These are phyloP conservation scores for Jaltomata sinuosa DNA, from an alignment of 257 asterid genomes.

Conservation along the genomic window DNA sequence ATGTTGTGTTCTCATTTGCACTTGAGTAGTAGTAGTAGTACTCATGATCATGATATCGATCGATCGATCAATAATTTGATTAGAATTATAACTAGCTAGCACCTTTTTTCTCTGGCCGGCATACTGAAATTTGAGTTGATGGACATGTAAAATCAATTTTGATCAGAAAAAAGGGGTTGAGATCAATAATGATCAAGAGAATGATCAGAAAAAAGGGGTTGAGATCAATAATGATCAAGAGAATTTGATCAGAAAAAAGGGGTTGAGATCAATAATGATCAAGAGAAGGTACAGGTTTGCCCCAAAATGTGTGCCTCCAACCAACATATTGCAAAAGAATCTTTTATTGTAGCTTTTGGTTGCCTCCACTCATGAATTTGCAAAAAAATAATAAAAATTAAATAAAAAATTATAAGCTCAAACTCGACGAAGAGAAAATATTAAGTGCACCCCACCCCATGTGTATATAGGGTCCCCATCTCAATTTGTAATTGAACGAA, in stretches of 20 bases:
- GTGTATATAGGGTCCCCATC: slow-evolving; percentile 90
- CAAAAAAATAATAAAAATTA: no score
- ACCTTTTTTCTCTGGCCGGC: background rate
- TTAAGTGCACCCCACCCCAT: slow-evolving; percentile 65
- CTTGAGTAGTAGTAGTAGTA: background rate
- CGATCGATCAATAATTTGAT: background rate
- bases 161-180: background rate
- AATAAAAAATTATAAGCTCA: background rate
- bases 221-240: background rate
- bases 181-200: background rate
- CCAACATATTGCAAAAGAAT: slow-evolving; percentile 76
- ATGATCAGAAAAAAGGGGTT: background rate
- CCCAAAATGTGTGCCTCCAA: slow-evolving; percentile 63
- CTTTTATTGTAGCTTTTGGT: slow-evolving; percentile 36
- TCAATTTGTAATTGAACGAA: slow-evolving; percentile 12
- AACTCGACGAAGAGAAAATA: background rate
- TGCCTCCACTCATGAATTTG: slow-evolving; percentile 45
- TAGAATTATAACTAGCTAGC: background rate
- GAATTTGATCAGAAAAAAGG: background rate
- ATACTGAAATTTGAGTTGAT: background rate
- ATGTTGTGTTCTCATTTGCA: background rate
- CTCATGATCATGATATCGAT: background rate
- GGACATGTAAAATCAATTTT: background rate
- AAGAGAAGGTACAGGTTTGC: slow-evolving; percentile 16
- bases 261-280: slow-evolving; percentile 5